Base-by-base conservation (phyloP, 495 filamentous ascomycete genomes). In the Daldinia concentrica region DNA sequence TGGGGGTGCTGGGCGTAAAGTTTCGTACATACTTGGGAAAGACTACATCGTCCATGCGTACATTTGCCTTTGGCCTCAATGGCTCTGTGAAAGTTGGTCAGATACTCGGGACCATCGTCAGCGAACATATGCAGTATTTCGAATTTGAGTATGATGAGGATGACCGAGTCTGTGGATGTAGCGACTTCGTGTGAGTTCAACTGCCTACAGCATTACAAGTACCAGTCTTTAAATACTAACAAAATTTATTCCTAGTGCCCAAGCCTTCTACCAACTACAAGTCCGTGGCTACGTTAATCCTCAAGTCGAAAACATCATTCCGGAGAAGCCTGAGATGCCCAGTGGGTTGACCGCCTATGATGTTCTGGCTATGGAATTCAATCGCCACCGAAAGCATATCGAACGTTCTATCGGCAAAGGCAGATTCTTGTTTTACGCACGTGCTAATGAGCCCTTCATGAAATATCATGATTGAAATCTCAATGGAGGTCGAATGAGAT, bases 161-260 rank as follows among this genome's bases (percentile, higher is more conserved):
- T 8, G 37, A 14, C 22, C 14, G 11, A 0, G 0, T 24, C 8
- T 29, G n/a, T 26, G 62, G 62, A 12, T 34, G 17, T 17, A 27
- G 37, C 2, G 62, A 64, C 19, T 64, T 64, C 11, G 9, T 57
- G 62, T 64, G 37, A 64, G 52, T 36, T 55, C 24, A 36, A 19
- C 24, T 14, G 7, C 24, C 43, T 24, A 48, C 43, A 12, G 15
- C 17, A 6, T 6, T 17, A 45, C 15, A 30, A 32, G 24, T 15
- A 48, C 9, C 14, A 12, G 17, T 4, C 11, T 15, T 12, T 14
- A 6, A 36, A 22, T 48, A 17, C 37, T 48, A 37, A 52, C 34
- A 4, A 14, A 0, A 62, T 9, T 52, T 1, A 6, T 12, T 19
- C 14, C 19, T 17, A 62, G 59, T 27, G 9, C 7, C 30, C 59